Evolutionary conservation across 2,329 filamentous ascomycete species (phyloP).

Genomic region (Penicillium sp.): DNA sequence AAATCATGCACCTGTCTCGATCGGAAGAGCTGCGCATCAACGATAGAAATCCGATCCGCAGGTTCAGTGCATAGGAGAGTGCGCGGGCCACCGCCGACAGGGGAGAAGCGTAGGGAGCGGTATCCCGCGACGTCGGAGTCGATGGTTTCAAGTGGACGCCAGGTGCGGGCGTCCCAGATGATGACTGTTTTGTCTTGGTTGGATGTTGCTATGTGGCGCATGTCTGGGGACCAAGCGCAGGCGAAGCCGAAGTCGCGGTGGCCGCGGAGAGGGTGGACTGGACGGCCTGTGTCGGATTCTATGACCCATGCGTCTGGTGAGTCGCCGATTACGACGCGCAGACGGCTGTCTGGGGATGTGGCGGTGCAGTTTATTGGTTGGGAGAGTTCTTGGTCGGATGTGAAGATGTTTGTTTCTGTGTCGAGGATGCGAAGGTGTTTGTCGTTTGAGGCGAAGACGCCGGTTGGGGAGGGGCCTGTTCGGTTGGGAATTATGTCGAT

Average conservation of each 20-base stretch:
- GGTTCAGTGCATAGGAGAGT: slow-evolving; percentile 46
- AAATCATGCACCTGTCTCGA: slow-evolving; percentile 47
- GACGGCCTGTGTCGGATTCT: slow-evolving; percentile 45
- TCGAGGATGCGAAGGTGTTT: slow-evolving; percentile 56
- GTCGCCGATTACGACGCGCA: slow-evolving; percentile 48
- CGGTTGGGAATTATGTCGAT: slow-evolving; percentile 54
- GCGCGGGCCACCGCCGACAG: slow-evolving; percentile 45
- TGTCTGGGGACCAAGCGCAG: slow-evolving; percentile 49
- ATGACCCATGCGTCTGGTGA: slow-evolving; percentile 44
- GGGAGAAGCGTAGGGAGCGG: slow-evolving; percentile 46
- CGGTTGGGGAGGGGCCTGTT: slow-evolving; percentile 49
- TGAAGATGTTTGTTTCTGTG: slow-evolving; percentile 47
- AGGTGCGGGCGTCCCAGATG: slow-evolving; percentile 48
- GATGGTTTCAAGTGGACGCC: slow-evolving; percentile 41
- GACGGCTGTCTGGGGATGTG: slow-evolving; percentile 45
- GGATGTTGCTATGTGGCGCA: slow-evolving; percentile 49
- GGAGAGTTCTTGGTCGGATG: slow-evolving; percentile 38
- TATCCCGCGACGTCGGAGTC: slow-evolving; percentile 48
- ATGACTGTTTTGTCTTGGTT: slow-evolving; percentile 50
- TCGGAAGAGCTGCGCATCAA: slow-evolving; percentile 46
- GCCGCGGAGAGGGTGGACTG: slow-evolving; percentile 39
- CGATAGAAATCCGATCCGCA: slow-evolving; percentile 46
- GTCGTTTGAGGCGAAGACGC: slow-evolving; percentile 60
- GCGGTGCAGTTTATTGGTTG: slow-evolving; percentile 48
- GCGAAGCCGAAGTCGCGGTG: slow-evolving; percentile 49